Evolutionary conservation across 1,284 basidiomycete genomes (phyloP).

Genomic region (Somion occarium): DNA sequence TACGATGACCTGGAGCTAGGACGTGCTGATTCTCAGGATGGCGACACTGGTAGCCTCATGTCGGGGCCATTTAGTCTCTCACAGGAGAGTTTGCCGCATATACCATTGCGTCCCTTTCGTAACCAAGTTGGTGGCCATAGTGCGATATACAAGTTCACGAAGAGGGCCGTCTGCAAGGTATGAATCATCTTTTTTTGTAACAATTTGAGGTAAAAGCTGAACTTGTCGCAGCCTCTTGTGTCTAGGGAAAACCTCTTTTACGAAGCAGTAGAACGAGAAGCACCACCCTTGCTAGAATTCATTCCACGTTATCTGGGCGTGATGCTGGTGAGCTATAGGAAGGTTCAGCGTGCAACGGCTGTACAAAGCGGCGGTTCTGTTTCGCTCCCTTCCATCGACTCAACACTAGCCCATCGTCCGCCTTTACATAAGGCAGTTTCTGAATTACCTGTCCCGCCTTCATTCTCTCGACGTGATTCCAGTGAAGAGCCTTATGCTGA

Average conservation of each 20-base stretch:
- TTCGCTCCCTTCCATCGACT: slow-evolving; percentile 1
- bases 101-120: slow-evolving; percentile 92
- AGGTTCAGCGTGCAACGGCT: slow-evolving; percentile 42
- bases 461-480: not conserved
- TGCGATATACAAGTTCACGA: slow-evolving; percentile 97
- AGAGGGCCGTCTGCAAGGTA: slow-evolving; percentile 97
- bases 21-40: slow-evolving; percentile 27
- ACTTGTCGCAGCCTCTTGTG: slow-evolving; percentile 75
- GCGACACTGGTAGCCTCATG: slow-evolving; percentile 19
- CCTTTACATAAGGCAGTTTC: slow-evolving; percentile 35
- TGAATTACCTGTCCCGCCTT: slow-evolving; percentile 16
- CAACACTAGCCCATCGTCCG: slow-evolving; percentile 15
- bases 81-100: slow-evolving; percentile 72
- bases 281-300: slow-evolving; percentile 86
- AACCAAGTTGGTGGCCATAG: slow-evolving; percentile 98
- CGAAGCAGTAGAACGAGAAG: slow-evolving; percentile 91
- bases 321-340: slow-evolving; percentile 94
- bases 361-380: slow-evolving; percentile 6
- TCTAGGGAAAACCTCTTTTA: slow-evolving; percentile 98
- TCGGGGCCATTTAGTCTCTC: slow-evolving; percentile 32
- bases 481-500: slow-evolving; percentile 2
- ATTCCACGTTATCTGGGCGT: slow-evolving; percentile 97
- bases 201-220: slow-evolving; percentile 15
- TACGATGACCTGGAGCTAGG: slow-evolving; percentile 22
- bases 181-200: slow-evolving; percentile 19